Conservation (phyloP, 2,329 filamentous ascomycete species). For the Aspergillus udagawae region DNA sequence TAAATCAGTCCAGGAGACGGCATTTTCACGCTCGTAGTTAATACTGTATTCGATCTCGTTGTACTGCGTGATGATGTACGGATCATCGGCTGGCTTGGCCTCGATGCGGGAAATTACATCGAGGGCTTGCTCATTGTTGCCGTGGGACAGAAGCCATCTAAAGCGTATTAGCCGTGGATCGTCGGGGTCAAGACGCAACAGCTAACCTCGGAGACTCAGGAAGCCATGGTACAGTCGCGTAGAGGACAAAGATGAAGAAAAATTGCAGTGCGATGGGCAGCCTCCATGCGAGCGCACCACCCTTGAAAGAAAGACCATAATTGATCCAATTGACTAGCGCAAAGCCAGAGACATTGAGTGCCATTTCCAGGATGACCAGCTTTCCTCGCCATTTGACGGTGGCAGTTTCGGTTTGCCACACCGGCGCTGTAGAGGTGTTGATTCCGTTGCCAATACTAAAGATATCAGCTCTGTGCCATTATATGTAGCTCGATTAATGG, state of each 20-base stretch:
- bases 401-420: slow-evolving; percentile 51
- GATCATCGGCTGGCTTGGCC: slow-evolving; percentile 41
- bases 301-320: slow-evolving; percentile 47
- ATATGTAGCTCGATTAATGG: not conserved
- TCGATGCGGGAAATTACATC: slow-evolving; percentile 50
- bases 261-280: slow-evolving; percentile 49
- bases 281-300: slow-evolving; percentile 42
- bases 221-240: slow-evolving; percentile 38
- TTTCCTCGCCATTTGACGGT: slow-evolving; percentile 44
- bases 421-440: slow-evolving; percentile 48
- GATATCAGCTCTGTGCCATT: not conserved
- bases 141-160: slow-evolving; percentile 44
- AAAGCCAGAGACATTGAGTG: slow-evolving; percentile 50
- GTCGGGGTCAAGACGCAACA: not conserved
- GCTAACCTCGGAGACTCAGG: slow-evolving; percentile 19
- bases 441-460: slow-evolving; percentile 47
- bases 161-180: not conserved
- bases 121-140: slow-evolving; percentile 44
- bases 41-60: slow-evolving; percentile 48
- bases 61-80: slow-evolving; percentile 42
- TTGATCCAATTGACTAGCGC: slow-evolving; percentile 51
- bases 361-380: slow-evolving; percentile 47
- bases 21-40: slow-evolving; percentile 48
- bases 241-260: slow-evolving; percentile 47
- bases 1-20: slow-evolving; percentile 46